These are phyloP conservation scores for Triticum aestivum DNA, from an alignment of 176 grass and related monocot genomes.

Conservation along the genomic window DNA sequence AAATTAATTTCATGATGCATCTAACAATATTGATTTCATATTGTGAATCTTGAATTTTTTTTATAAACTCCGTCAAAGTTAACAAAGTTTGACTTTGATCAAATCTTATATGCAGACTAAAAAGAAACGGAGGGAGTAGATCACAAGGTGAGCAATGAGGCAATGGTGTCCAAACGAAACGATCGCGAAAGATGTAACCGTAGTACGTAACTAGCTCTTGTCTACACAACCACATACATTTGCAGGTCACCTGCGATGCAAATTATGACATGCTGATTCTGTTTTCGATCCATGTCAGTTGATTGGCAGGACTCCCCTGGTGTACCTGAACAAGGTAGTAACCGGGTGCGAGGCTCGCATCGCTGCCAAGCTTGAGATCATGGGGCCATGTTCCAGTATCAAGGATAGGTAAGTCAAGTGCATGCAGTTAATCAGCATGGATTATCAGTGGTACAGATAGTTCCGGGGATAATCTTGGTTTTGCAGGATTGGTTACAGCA, in stretches of 20 bases:
- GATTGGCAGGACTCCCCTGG: constrained; percentile 67
- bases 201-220: constrained; percentile 8
- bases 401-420: constrained; percentile 54
- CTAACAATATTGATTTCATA: no score
- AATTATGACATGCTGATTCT: neutral
- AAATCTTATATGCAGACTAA: no score
- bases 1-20: no score
- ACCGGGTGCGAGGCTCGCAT: constrained; percentile 36
- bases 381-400: constrained; percentile 81
- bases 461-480: neutral
- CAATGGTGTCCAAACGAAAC: neutral
- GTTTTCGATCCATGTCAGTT: constrained; percentile 26
- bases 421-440: neutral
- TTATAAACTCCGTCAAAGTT: no score
- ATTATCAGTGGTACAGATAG: neutral
- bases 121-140: no score
- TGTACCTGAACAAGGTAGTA: constrained; percentile 74
- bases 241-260: neutral
- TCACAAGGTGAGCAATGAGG: constrained; percentile 17
- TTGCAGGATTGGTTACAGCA: constrained; percentile 72
- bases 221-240: neutral
- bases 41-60: no score
- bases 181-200: constrained; percentile 68
- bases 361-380: constrained; percentile 70
- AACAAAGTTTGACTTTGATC: no score